Conservation (phyloP, 192 early-diverging fungal genomes). For the Coemansia sp. region DNA sequence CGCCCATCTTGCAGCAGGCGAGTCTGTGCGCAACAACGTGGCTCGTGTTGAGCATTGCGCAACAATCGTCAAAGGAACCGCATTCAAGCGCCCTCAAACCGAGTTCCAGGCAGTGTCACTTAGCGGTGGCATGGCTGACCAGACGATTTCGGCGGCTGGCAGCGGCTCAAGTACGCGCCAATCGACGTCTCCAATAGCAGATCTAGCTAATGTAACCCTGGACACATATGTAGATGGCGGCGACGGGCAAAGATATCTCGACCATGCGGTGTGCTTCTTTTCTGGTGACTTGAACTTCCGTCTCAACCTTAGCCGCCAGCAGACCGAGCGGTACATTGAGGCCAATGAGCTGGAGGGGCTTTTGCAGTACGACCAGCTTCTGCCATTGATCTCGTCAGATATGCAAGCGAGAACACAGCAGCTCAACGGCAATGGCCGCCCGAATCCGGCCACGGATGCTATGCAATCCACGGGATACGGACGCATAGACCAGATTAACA, state of each 20-base stretch:
- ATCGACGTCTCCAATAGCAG: slow-evolving; percentile 56
- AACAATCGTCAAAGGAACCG: slow-evolving; percentile 54
- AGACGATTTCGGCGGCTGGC: slow-evolving; percentile 48
- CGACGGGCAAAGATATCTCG: slow-evolving; percentile 83
- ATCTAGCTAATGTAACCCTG: slow-evolving; percentile 57
- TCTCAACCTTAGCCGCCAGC: slow-evolving; percentile 70
- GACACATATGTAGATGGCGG: slow-evolving; percentile 70
- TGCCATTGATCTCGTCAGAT: slow-evolving; percentile 32
- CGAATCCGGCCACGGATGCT: not conserved
- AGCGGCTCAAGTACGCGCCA: slow-evolving; percentile 79
- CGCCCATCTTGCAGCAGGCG: slow-evolving; percentile 91
- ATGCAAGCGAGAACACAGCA: slow-evolving; percentile 10
- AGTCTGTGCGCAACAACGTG: slow-evolving; percentile 66
- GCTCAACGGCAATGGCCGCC: not conserved
- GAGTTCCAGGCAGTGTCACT: slow-evolving; percentile 39
- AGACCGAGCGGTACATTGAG: slow-evolving; percentile 60
- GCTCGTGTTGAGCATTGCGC: slow-evolving; percentile 74
- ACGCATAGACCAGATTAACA: slow-evolving; percentile 7
- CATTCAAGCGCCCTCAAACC: slow-evolving; percentile 22
- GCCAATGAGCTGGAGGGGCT: slow-evolving; percentile 62
- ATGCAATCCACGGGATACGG: slow-evolving; percentile 2
- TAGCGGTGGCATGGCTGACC: slow-evolving; percentile 59
- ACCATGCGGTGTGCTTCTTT: slow-evolving; percentile 72
- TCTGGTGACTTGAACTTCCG: slow-evolving; percentile 98
- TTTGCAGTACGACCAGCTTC: slow-evolving; percentile 66